phyloP scores from a whole-genome alignment of 179 eudicot species.

The Amaranthus tricolor region DNA sequence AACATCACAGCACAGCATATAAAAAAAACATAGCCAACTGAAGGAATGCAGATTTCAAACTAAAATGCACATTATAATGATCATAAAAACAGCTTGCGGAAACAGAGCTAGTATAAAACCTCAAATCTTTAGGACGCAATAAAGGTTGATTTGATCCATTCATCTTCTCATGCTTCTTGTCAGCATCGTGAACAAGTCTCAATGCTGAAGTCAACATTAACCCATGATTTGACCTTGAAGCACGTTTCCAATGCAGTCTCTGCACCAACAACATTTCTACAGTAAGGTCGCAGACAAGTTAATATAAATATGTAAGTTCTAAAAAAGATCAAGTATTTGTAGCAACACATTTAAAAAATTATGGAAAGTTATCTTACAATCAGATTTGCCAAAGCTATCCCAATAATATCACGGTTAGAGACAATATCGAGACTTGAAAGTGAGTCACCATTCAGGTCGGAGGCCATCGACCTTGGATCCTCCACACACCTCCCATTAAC shows the following conservation, averaged over 20 bases:
- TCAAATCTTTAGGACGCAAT: conserved; percentile 76
- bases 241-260: conserved; percentile 96
- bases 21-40: conserved; percentile 1
- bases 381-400: conserved; percentile 83
- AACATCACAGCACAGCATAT: background rate
- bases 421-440: conserved; percentile 78
- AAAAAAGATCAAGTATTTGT: background rate
- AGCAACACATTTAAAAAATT: background rate
- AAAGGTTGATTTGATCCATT: conserved; percentile 58
- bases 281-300: background rate
- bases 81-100: conserved; percentile 17
- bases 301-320: background rate
- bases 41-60: no score
- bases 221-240: conserved; percentile 79
- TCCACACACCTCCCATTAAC: conserved; percentile 92
- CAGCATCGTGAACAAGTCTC: conserved; percentile 61
- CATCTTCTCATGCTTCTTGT: conserved; percentile 40
- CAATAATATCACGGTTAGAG: conserved; percentile 80
- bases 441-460: conserved; percentile 74
- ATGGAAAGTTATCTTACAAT: conserved; percentile 48
- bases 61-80: conserved; percentile 8
- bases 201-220: conserved; percentile 92
- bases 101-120: conserved; percentile 35
- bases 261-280: conserved; percentile 31
- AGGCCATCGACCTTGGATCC: conserved; percentile 87